Evolutionary conservation across 176 grass and related monocot species (phyloP).

Genomic region (Thalia dealbata): DNA sequence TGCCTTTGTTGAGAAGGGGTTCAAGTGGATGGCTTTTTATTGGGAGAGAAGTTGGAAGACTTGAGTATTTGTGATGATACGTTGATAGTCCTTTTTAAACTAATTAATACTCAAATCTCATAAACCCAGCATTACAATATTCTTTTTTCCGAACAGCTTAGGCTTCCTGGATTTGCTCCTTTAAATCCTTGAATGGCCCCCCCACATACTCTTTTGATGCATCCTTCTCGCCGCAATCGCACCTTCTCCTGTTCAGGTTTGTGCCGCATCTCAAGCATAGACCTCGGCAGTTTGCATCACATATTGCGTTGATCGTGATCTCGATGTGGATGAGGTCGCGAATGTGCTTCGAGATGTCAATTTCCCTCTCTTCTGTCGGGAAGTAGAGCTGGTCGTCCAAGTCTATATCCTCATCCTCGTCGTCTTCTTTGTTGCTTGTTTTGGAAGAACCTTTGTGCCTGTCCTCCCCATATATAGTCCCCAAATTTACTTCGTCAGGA

Average conservation of each 20-base stretch:
- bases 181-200: slow-evolving; percentile 40
- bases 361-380: slow-evolving; percentile 44
- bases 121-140: too few species aligned
- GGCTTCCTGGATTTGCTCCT: slow-evolving; percentile 35
- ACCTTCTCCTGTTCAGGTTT: slow-evolving; percentile 51
- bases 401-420: slow-evolving; percentile 34
- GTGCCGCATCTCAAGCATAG: slow-evolving; percentile 42
- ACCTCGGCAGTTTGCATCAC: slow-evolving; percentile 59
- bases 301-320: slow-evolving; percentile 53
- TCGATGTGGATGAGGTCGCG: slow-evolving; percentile 63
- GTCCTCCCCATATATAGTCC: slow-evolving; percentile 33
- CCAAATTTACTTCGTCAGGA: slow-evolving; percentile 39
- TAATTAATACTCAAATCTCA: too few species aligned
- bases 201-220: background rate
- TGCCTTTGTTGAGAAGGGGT: too few species aligned
- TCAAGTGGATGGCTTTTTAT: too few species aligned
- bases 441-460: slow-evolving; percentile 8
- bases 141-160: too few species aligned
- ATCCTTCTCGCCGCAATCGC: slow-evolving; percentile 28
- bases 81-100: too few species aligned
- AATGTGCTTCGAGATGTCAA: slow-evolving; percentile 76
- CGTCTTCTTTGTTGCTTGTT: slow-evolving; percentile 14
- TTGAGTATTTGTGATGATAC: too few species aligned
- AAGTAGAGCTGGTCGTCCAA: slow-evolving; percentile 77
- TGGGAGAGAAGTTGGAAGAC: too few species aligned